phyloP scores from a whole-genome alignment of 2,329 filamentous ascomycete species.

The Amphichorda felina region DNA sequence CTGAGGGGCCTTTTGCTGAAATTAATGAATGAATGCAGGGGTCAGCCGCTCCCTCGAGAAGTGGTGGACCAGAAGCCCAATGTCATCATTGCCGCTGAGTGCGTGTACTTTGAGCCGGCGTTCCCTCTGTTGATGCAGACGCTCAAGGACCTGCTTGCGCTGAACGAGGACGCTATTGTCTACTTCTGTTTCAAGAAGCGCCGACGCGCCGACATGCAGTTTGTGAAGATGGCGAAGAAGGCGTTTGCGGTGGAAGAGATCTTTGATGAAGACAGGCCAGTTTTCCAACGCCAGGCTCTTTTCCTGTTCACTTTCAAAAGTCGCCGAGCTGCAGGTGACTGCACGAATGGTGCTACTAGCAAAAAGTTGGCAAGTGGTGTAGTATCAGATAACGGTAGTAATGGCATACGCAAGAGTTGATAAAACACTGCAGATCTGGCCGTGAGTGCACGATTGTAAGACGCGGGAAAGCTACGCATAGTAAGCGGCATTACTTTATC shows the following conservation, averaged over 20 bases:
- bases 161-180: constrained; percentile 52
- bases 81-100: constrained; percentile 87
- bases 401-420: too few species aligned
- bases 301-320: constrained; percentile 48
- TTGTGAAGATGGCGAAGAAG: constrained; percentile 60
- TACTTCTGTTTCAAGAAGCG: constrained; percentile 95
- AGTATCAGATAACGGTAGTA: too few species aligned
- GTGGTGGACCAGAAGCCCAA: constrained; percentile 52
- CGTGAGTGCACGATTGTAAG: too few species aligned
- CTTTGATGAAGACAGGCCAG: constrained; percentile 44
- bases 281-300: constrained; percentile 44
- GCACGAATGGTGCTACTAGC: too few species aligned
- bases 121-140: constrained; percentile 81
- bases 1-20: too few species aligned
- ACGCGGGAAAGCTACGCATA: too few species aligned
- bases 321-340: constrained; percentile 9
- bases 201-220: constrained; percentile 66
- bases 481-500: too few species aligned
- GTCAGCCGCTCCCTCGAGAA: constrained; percentile 41
- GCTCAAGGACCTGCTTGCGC: constrained; percentile 58
- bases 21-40: constrained; percentile 29
- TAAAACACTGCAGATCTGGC: too few species aligned
- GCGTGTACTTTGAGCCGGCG: constrained; percentile 92
- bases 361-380: too few species aligned
- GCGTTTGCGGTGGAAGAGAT: constrained; percentile 52